phyloP scores from a whole-genome alignment of 371 early-diverging fungal species.

The Mortierella sp. region DNA sequence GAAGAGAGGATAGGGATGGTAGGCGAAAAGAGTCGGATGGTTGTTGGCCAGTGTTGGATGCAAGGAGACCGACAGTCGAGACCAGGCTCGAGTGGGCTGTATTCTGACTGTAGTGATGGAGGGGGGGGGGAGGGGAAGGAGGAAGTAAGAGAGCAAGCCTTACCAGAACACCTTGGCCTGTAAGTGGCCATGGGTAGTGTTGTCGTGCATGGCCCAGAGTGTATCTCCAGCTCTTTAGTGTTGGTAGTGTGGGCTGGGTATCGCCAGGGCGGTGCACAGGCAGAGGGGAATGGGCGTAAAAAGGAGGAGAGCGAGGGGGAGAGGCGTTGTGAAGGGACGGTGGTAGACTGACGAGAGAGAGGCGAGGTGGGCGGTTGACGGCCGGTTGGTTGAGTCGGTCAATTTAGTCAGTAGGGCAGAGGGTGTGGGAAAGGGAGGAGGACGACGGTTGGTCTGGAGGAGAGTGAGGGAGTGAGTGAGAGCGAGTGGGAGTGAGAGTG shows the following conservation, averaged over 20 bases:
- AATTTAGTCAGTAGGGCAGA: no score
- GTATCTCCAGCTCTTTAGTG: no score
- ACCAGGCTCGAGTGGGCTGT: no score
- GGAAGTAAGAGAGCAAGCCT: slow-evolving; percentile 6
- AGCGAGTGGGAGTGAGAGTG: slow-evolving; percentile 5
- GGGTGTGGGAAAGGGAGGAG: no score
- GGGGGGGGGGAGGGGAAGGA: neutral
- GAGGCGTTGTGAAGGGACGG: neutral
- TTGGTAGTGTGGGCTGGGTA: neutral
- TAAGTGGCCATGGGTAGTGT: slow-evolving; percentile 38
- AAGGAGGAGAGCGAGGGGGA: neutral
- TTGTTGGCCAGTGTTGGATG: neutral
- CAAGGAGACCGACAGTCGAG: neutral
- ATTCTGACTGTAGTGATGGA: neutral
- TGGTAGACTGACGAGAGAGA: slow-evolving; percentile 3
- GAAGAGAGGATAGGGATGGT: neutral
- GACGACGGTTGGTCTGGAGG: no score
- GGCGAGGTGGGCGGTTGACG: neutral
- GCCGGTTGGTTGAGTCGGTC: no score
- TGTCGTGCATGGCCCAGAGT: slow-evolving; percentile 42
- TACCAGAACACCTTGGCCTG: slow-evolving; percentile 53
- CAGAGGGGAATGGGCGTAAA: slow-evolving; percentile 1
- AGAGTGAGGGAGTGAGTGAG: neutral
- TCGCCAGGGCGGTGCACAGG: neutral
- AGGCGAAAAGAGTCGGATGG: neutral